Conservation (phyloP, 2,329 filamentous ascomycete genomes). For the Microascus cirrosus region DNA sequence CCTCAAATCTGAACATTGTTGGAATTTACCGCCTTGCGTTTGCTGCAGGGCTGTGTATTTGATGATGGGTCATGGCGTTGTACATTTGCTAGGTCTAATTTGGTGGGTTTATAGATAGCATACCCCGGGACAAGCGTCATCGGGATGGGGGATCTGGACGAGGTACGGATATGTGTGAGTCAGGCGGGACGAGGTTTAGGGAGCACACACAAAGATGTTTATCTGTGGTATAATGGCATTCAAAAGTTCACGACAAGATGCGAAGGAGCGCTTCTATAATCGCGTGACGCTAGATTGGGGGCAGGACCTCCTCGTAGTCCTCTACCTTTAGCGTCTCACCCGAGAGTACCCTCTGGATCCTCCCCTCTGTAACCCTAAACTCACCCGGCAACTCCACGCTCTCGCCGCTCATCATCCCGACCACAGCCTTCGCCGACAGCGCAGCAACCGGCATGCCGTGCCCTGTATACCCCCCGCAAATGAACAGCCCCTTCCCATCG, state of each 20-base stretch:
- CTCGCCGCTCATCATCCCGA: constrained; percentile 41
- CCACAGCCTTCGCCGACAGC: constrained; percentile 52
- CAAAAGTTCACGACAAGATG: not conserved
- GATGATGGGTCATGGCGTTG: too few relatives aligned
- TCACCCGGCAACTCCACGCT: constrained; percentile 31
- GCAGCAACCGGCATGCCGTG: constrained; percentile 71
- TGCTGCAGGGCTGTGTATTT: too few relatives aligned
- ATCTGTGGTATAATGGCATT: too few relatives aligned
- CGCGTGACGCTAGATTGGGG: not conserved
- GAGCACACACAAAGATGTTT: too few relatives aligned
- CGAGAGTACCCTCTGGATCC: not conserved
- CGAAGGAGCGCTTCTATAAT: not conserved
- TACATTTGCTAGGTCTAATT: too few relatives aligned
- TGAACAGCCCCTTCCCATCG: constrained; percentile 40
- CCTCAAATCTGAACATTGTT: not conserved
- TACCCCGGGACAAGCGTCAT: too few relatives aligned
- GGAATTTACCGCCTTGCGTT: too few relatives aligned
- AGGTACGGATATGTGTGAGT: too few relatives aligned
- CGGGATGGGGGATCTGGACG: too few relatives aligned
- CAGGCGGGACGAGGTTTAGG: too few relatives aligned
- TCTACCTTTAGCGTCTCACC: not conserved
- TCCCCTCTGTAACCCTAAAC: constrained; percentile 24
- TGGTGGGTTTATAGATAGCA: too few relatives aligned
- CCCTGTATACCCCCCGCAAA: constrained; percentile 58
- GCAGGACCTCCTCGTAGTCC: not conserved